A percentile compares a stretch with the other conserved stretches of the same genome.
phyloP scores from a whole-genome alignment of 2,329 filamentous ascomycete genomes.

The Neofusicoccum cordaticola region DNA sequence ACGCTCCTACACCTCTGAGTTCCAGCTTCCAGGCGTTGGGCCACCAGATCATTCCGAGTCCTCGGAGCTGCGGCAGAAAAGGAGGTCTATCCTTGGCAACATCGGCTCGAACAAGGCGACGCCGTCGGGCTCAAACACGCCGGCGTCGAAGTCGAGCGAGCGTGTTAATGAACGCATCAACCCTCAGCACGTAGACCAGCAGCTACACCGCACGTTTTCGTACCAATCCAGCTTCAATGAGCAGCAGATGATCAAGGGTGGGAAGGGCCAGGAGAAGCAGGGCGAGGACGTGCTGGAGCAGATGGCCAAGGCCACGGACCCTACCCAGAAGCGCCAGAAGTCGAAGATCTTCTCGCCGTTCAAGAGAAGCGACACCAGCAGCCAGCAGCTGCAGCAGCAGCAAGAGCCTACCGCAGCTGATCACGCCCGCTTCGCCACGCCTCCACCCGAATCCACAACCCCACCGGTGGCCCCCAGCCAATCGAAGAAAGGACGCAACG shows the following conservation, averaged over 20 bases:
- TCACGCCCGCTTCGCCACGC: not conserved
- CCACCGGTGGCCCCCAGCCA: not conserved
- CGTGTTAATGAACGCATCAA: slow-evolving; percentile 20
- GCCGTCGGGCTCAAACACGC: not conserved
- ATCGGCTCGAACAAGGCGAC: slow-evolving; percentile 19
- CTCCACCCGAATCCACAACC: not conserved
- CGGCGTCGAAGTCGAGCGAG: slow-evolving; percentile 22
- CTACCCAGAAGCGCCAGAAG: not conserved
- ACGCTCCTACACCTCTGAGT: slow-evolving; percentile 42
- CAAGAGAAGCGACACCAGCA: not conserved
- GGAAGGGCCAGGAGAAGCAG: not conserved
- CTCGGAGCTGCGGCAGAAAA: not conserved
- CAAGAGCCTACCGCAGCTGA: not conserved
- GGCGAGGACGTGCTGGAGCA: not conserved
- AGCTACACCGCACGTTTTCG: slow-evolving; percentile 22
- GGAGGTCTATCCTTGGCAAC: slow-evolving; percentile 39
- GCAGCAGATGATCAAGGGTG: not conserved
- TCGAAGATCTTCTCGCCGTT: slow-evolving; percentile 5
- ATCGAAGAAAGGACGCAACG: slow-evolving; percentile 5
- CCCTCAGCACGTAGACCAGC: slow-evolving; percentile 17
- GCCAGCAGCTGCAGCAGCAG: not conserved
- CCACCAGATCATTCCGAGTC: slow-evolving; percentile 23
- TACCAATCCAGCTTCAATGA: slow-evolving; percentile 26
- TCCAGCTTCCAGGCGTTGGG: slow-evolving; percentile 37
- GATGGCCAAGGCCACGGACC: not conserved